These are phyloP conservation scores for Canavalia ensiformis DNA, from an alignment of 306 rosid genomes.

Conservation along the genomic window DNA sequence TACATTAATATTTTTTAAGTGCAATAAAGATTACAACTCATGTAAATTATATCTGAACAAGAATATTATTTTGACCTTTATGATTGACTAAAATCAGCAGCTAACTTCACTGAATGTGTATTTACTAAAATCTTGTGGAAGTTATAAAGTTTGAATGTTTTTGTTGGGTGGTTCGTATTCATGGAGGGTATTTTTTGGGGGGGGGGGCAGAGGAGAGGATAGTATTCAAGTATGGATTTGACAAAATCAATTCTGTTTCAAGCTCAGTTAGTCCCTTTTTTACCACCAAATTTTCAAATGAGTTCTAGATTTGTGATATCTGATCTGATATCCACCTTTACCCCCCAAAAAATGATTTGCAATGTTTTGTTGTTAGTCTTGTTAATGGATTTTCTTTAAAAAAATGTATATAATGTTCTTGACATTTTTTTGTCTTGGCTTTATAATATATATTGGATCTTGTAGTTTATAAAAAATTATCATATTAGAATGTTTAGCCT, in stretches of 20 bases:
- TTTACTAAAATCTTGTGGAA: background rate
- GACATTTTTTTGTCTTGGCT: background rate
- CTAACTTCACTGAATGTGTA: background rate
- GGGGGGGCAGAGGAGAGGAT: background rate
- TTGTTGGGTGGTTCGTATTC: too few relatives aligned
- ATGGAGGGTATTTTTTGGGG: background rate
- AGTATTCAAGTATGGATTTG: constrained; percentile 22
- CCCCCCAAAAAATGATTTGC: background rate
- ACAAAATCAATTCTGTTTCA: background rate
- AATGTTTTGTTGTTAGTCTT: constrained; percentile 6
- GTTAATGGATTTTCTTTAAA: background rate
- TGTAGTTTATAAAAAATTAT: background rate
- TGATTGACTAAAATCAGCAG: background rate
- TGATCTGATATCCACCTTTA: background rate
- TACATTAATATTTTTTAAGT: background rate
- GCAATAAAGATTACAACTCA: background rate
- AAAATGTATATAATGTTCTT: constrained; percentile 13
- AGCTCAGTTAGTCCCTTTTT: background rate
- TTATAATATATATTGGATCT: background rate
- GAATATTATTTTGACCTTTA: background rate
- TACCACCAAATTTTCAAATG: background rate
- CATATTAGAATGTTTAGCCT: background rate
- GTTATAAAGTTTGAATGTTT: background rate
- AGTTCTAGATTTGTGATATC: constrained; percentile 32
- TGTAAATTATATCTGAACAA: background rate